Evolutionary conservation across 148 eudicot genomes (phyloP).

Genomic region (Vaccinium macrocarpon): DNA sequence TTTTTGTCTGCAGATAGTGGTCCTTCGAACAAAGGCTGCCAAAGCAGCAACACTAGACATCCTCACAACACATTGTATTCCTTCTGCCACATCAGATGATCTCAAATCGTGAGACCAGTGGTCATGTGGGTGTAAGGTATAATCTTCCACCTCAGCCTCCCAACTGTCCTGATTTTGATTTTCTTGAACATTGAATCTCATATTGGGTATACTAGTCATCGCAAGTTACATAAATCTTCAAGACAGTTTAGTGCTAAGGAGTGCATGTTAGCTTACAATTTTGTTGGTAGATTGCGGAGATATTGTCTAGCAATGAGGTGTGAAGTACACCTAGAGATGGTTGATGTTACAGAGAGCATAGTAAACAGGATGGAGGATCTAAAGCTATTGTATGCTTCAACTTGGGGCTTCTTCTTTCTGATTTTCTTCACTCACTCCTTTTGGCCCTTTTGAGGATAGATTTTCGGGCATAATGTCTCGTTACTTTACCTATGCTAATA

Average conservation of each 20-base stretch:
- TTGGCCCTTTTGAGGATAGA: background rate
- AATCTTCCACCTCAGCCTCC: background rate
- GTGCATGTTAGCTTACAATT: background rate
- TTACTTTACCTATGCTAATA: background rate
- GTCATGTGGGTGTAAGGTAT: background rate
- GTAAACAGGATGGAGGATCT: background rate
- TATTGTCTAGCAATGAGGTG: background rate
- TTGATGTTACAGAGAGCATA: background rate
- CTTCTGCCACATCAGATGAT: slow-evolving; percentile 92
- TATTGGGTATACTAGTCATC: slow-evolving; percentile 6
- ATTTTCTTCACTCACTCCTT: background rate
- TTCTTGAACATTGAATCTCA: background rate
- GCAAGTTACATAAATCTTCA: background rate
- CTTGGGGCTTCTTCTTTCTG: background rate
- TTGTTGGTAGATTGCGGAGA: background rate
- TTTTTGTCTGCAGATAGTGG: slow-evolving; percentile 60
- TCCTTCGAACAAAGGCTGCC: slow-evolving; percentile 72
- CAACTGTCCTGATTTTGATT: background rate
- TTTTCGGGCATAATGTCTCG: background rate
- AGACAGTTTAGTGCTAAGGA: background rate
- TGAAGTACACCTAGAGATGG: background rate
- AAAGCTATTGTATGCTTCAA: background rate
- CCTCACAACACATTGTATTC: slow-evolving; percentile 85
- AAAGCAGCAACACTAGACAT: slow-evolving; percentile 88
- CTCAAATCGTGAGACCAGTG: slow-evolving; percentile 43